These are phyloP conservation scores for Cladophialophora bantiana DNA, from an alignment of 2,329 filamentous ascomycete species.

Conservation along the genomic window DNA sequence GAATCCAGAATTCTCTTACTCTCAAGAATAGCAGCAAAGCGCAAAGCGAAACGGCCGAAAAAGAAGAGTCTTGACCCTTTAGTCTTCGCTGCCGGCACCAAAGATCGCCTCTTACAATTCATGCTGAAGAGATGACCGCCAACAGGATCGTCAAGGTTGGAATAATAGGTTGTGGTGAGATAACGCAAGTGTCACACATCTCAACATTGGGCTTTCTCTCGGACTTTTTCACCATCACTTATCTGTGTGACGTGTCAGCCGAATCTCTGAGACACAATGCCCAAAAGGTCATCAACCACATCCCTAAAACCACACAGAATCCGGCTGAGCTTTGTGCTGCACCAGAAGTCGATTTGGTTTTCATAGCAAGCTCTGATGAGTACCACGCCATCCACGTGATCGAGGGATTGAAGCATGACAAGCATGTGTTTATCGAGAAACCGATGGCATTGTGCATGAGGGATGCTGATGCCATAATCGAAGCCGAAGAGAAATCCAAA, in stretches of 20 bases:
- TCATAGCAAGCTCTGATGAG: constrained; percentile 62
- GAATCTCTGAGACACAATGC: constrained; percentile 50
- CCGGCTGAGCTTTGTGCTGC: constrained; percentile 51
- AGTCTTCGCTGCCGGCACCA: too few relatives aligned
- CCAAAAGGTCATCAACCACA: constrained; percentile 42
- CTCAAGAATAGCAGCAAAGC: too few relatives aligned
- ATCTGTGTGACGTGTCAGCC: constrained; percentile 61
- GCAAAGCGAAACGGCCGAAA: too few relatives aligned
- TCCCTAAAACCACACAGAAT: constrained; percentile 45
- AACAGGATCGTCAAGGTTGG: constrained; percentile 44
- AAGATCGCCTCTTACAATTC: neutral
- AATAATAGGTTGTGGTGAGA: constrained; percentile 50
- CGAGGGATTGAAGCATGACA: constrained; percentile 60
- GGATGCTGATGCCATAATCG: constrained; percentile 57
- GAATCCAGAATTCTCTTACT: too few relatives aligned
- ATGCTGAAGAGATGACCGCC: constrained; percentile 13
- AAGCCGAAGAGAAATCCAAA: constrained; percentile 55
- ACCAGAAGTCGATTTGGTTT: constrained; percentile 59
- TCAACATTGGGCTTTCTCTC: constrained; percentile 56
- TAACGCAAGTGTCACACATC: constrained; percentile 62
- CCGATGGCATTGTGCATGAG: constrained; percentile 60
- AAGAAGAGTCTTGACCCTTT: too few relatives aligned
- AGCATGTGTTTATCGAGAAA: constrained; percentile 67
- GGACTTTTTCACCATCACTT: constrained; percentile 55
- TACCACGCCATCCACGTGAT: constrained; percentile 63